Evolutionary conservation across 2,329 filamentous ascomycete genomes (phyloP).

Genomic region (Hypoxylon sp.): DNA sequence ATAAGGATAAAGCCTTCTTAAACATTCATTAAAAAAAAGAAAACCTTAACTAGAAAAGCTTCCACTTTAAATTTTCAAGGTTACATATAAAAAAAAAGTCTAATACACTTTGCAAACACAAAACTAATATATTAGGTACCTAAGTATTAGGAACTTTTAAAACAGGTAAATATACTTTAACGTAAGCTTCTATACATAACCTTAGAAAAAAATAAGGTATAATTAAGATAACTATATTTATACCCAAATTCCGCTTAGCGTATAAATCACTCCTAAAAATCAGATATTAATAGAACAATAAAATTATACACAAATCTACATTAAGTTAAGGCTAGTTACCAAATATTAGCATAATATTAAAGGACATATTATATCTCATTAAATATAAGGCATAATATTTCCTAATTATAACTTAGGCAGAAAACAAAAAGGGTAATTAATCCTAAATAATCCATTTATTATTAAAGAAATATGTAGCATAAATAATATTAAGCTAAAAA

Average conservation of each 20-base stretch:
- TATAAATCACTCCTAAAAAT: too few species aligned
- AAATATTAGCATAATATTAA: too few species aligned
- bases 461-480: not conserved
- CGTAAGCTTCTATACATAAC: not conserved
- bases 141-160: not conserved
- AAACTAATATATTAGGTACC: not conserved
- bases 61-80: not conserved
- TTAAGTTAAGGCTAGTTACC: not conserved
- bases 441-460: not conserved
- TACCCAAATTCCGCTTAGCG: too few species aligned
- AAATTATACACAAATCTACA: not conserved
- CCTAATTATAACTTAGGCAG: not conserved
- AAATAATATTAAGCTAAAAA: not conserved
- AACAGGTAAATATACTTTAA: not conserved
- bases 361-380: too few species aligned
- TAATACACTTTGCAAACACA: not conserved
- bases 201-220: not conserved
- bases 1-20: not conserved
- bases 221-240: too few species aligned
- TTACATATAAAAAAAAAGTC: not conserved
- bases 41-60: not conserved
- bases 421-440: not conserved
- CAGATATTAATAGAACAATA: too few species aligned
- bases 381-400: not conserved
- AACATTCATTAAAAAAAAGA: not conserved